Evolutionary conservation across 306 rosid species (phyloP), one percentile per base, ranked within the genome.

Genomic region (Lithocarpus polystachyus): DNA sequence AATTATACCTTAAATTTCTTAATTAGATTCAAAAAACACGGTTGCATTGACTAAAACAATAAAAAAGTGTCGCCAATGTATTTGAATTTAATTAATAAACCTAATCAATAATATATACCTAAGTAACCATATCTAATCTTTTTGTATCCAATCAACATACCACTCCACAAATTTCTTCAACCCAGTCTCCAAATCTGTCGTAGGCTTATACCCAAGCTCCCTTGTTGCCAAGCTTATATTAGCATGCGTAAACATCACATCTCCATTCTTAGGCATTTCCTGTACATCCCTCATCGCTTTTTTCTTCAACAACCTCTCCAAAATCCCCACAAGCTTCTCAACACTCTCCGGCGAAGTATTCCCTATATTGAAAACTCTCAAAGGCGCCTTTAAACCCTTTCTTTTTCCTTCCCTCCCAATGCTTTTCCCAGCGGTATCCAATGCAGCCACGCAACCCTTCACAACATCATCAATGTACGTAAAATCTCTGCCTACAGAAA

Each of bases 391-490:
- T 0, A 76, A 61, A 28, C 73, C 79, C 17, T 20, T 74, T 76
- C 80, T 82, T 69, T 61, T 70, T 0, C 87, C 83, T 2, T 87
- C 80, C 35, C 79, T 83, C 4, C 89, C 80, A 2, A 85, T 78
- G 24, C 86, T 87, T 80, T 67, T 83, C 73, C 48, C 65, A 1
- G 87, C 82, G 7, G 90, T 84, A 26, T 81, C 90, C 68, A 84
- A 69, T 0, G 84, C 90, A 3, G 84, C 87, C 28, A 78, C n/a
- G n/a, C 85, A 84, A 23, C 87, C 90, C 73, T 75, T 83, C 57
- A 86, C 87, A 28, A 86, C 72, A 15, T 83, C 89, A 40, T 83
- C 85, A 37, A 86, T 81, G 80, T 81, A 83, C 17, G 89, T 83
- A 8, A 86, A 83, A 24, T 86, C 89, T 74, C 89, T 83, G 1